phyloP scores from a whole-genome alignment of 768 basidiomycete genomes.

The Kwoniella botswanensis region DNA sequence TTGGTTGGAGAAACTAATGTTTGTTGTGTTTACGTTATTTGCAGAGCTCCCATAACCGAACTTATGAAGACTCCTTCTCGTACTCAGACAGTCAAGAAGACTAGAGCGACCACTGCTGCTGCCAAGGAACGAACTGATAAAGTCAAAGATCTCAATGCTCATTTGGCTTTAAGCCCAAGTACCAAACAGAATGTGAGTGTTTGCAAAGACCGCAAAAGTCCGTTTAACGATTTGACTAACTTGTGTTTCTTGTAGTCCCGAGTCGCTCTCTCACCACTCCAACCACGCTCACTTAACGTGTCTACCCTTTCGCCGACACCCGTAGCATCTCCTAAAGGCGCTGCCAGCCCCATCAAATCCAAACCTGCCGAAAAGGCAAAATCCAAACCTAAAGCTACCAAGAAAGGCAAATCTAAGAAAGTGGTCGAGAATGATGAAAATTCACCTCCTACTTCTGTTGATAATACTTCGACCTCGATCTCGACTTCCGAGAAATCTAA shows the following conservation, averaged over 20 bases:
- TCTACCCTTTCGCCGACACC: slow-evolving; percentile 12
- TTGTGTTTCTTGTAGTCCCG: slow-evolving; percentile 9
- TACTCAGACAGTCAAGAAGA: slow-evolving; percentile 54
- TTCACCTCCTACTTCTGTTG: slow-evolving; percentile 10
- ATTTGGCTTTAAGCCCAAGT: slow-evolving; percentile 36
- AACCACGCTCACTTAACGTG: slow-evolving; percentile 38
- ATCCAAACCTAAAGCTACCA: slow-evolving; percentile 25
- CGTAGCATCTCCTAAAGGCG: slow-evolving; percentile 19
- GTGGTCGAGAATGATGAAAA: slow-evolving; percentile 13
- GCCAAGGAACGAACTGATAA: slow-evolving; percentile 47
- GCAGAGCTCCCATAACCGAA: slow-evolving; percentile 44
- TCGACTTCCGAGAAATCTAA: neutral
- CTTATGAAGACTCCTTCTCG: slow-evolving; percentile 56
- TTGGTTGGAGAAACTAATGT: neutral
- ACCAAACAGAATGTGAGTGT: slow-evolving; percentile 27
- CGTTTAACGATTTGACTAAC: neutral
- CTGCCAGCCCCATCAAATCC: slow-evolving; percentile 6
- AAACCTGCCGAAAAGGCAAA: slow-evolving; percentile 15
- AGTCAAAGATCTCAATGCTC: slow-evolving; percentile 39
- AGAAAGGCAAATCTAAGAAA: slow-evolving; percentile 24
- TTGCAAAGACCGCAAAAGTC: too few species aligned
- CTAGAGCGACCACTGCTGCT: slow-evolving; percentile 47
- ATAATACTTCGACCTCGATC: neutral
- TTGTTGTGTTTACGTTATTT: neutral
- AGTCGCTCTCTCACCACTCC: slow-evolving; percentile 46